phyloP scores from a whole-genome alignment of 345 rosid species.

The Theobroma cacao region DNA sequence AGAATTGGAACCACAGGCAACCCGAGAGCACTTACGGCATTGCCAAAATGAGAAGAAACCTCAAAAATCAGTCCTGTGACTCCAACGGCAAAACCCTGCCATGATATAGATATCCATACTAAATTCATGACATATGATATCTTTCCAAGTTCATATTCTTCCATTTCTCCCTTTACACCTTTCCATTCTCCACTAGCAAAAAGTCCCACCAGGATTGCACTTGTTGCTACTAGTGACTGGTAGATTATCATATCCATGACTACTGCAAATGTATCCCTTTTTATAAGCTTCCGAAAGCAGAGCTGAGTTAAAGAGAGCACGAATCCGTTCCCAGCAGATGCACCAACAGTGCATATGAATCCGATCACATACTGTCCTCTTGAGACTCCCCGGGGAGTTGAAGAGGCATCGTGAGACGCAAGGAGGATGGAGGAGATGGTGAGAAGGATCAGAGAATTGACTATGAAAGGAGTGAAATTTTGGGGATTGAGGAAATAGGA shows the following conservation, averaged over 20 bases:
- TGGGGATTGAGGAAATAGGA: constrained; percentile 45
- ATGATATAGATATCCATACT: constrained; percentile 35
- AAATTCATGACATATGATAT: constrained; percentile 45
- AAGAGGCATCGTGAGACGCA: constrained; percentile 23
- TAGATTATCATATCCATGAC: constrained; percentile 43
- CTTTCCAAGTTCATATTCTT: constrained; percentile 41
- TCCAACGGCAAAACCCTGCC: constrained; percentile 52
- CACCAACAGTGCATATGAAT: constrained; percentile 44
- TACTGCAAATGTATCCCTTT: constrained; percentile 28
- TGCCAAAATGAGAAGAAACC: constrained; percentile 56
- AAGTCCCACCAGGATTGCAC: constrained; percentile 37
- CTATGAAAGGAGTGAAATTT: constrained; percentile 41
- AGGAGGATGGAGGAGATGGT: constrained; percentile 49
- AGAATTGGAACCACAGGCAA: constrained; percentile 59
- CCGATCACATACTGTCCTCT: constrained; percentile 29
- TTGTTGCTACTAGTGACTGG: constrained; percentile 37
- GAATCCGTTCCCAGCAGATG: constrained; percentile 45
- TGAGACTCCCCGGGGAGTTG: constrained; percentile 13
- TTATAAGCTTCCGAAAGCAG: constrained; percentile 37
- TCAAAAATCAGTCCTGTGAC: constrained; percentile 50
- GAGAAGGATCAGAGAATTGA: constrained; percentile 45
- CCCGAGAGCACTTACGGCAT: constrained; percentile 39
- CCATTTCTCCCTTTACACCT: constrained; percentile 39
- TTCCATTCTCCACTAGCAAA: constrained; percentile 60
- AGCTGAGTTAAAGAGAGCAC: constrained; percentile 39